Evolutionary conservation across 805 yeast species (phyloP).

Genomic region (Torulaspora maleeae): DNA sequence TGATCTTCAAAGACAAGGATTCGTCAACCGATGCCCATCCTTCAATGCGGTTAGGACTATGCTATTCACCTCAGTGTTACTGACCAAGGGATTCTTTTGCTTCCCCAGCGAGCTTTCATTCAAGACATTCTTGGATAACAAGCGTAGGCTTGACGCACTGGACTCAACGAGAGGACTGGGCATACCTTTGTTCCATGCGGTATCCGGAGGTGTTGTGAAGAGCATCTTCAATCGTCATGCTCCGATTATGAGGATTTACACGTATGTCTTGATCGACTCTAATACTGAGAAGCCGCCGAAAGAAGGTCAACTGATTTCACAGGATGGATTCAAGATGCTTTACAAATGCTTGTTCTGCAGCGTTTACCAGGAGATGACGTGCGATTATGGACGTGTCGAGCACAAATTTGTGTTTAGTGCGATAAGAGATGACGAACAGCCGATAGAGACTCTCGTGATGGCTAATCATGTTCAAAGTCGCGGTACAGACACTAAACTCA

Average conservation of each 20-base stretch:
- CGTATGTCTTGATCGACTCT: constrained; percentile 19
- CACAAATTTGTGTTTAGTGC: constrained; percentile 34
- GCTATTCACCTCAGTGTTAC: constrained; percentile 33
- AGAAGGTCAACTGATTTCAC: constrained; percentile 12
- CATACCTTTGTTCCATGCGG: constrained; percentile 36
- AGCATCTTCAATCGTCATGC: constrained; percentile 29
- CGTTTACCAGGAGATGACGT: constrained; percentile 25
- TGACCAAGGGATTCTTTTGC: constrained; percentile 38
- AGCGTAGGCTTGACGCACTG: constrained; percentile 25
- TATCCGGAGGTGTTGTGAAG: constrained; percentile 28
- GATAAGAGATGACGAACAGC: constrained; percentile 15
- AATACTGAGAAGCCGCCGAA: constrained; percentile 13
- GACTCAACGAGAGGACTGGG: constrained; percentile 30
- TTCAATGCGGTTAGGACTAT: constrained; percentile 28
- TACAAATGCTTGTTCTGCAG: constrained; percentile 35
- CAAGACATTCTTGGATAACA: constrained; percentile 24
- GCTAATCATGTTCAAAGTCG: constrained; percentile 31
- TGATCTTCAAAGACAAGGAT: constrained; percentile 28
- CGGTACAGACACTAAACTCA: constrained; percentile 33
- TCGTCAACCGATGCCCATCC: constrained; percentile 30
- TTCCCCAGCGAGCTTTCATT: constrained; percentile 38
- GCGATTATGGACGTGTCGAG: constrained; percentile 26
- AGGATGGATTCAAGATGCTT: constrained; percentile 9
- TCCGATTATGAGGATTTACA: constrained; percentile 33
- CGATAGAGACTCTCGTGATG: constrained; percentile 29